These are phyloP conservation scores for Geotrichum citri-aurantii DNA, from an alignment of 1,139 yeast species.

Conservation along the genomic window DNA sequence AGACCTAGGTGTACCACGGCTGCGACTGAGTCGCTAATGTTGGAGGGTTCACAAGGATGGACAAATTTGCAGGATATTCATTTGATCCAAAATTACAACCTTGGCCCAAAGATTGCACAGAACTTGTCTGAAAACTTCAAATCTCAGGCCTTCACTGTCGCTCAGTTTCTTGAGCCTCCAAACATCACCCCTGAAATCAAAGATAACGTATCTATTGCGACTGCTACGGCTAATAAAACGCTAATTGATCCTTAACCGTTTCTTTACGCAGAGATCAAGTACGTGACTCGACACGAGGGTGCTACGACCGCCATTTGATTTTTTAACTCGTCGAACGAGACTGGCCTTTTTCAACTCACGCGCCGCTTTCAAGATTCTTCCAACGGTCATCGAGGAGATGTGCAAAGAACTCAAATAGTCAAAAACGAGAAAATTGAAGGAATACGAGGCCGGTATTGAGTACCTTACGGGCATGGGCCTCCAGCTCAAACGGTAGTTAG, in stretches of 20 bases:
- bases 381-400: slow-evolving; percentile 83
- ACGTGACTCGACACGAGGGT: slow-evolving; percentile 77
- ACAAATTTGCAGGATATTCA: slow-evolving; percentile 67
- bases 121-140: slow-evolving; percentile 88
- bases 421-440: slow-evolving; percentile 50
- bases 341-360: slow-evolving; percentile 86
- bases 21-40: slow-evolving; percentile 53
- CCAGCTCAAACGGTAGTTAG: slow-evolving; percentile 10
- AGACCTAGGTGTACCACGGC: slow-evolving; percentile 43
- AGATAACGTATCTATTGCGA: slow-evolving; percentile 35
- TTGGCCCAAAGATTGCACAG: slow-evolving; percentile 71
- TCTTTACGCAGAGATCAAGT: slow-evolving; percentile 85
- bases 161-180: slow-evolving; percentile 45
- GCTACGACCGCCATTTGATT: slow-evolving; percentile 84
- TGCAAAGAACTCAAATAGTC: slow-evolving; percentile 75
- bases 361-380: slow-evolving; percentile 76
- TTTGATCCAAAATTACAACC: slow-evolving; percentile 69
- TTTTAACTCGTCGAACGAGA: slow-evolving; percentile 89
- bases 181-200: not conserved
- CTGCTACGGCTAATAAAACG: slow-evolving; percentile 34
- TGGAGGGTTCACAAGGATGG: slow-evolving; percentile 71
- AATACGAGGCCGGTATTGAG: slow-evolving; percentile 37
- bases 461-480: slow-evolving; percentile 41
- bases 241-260: slow-evolving; percentile 68
- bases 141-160: slow-evolving; percentile 65